A percentile compares a stretch with the other conserved stretches of the same genome.
These are phyloP conservation scores for Lachancea quebecensis DNA, from an alignment of 805 yeast genomes.

Conservation along the genomic window DNA sequence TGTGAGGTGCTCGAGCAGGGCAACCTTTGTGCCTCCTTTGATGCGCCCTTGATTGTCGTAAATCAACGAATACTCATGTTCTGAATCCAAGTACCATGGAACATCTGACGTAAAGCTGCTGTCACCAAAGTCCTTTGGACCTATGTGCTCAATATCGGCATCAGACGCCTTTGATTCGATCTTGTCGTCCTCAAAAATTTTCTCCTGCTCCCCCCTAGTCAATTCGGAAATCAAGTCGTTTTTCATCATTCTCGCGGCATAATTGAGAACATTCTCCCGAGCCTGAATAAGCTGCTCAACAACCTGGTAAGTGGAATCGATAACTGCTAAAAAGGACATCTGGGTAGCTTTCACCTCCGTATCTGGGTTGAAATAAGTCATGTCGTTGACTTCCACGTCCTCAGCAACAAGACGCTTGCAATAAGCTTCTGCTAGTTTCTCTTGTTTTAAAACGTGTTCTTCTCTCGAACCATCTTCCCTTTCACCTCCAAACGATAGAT, in stretches of 20 bases:
- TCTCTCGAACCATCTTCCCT: background rate
- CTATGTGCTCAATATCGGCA: slow-evolving; percentile 19
- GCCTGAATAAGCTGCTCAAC: slow-evolving; percentile 61
- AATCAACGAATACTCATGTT: slow-evolving; percentile 49
- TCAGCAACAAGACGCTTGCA: slow-evolving; percentile 41
- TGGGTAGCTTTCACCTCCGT: slow-evolving; percentile 28
- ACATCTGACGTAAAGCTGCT: slow-evolving; percentile 30
- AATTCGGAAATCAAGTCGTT: slow-evolving; percentile 59
- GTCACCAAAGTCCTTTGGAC: slow-evolving; percentile 6
- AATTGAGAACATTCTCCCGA: slow-evolving; percentile 60
- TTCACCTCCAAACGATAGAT: slow-evolving; percentile 27
- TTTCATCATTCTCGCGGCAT: slow-evolving; percentile 73
- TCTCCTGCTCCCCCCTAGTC: slow-evolving; percentile 42
- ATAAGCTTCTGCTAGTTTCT: slow-evolving; percentile 44
- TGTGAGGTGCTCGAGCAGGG: slow-evolving; percentile 73
- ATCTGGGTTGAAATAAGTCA: slow-evolving; percentile 32
- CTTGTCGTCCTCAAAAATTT: slow-evolving; percentile 23
- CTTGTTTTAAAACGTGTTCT: slow-evolving; percentile 29
- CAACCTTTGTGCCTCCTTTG: slow-evolving; percentile 78
- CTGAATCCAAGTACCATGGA: slow-evolving; percentile 71
- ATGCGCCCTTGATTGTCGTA: slow-evolving; percentile 65
- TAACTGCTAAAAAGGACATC: slow-evolving; percentile 30
- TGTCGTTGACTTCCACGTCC: slow-evolving; percentile 36
- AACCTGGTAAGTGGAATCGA: slow-evolving; percentile 32
- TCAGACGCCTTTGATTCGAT: slow-evolving; percentile 9